These are phyloP conservation scores for Pleurotus giganteus DNA, from an alignment of 768 basidiomycete genomes.

Conservation along the genomic window DNA sequence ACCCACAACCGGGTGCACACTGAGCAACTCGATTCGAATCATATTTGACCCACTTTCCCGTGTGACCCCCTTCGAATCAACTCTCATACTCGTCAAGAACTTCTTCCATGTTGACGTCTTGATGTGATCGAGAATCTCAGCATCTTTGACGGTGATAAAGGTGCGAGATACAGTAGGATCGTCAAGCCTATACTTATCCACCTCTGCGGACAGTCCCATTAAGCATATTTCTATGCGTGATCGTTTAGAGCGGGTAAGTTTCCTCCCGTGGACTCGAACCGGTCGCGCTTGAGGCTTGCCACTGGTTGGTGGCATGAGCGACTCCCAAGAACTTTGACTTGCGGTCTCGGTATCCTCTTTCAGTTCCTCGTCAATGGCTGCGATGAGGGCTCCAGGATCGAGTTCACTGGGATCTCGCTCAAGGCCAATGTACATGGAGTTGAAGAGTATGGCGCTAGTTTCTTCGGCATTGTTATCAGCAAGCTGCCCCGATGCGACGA, in stretches of 20 bases:
- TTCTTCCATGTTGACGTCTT: conserved; percentile 99
- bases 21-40: conserved; percentile 82
- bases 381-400: conserved; percentile 76
- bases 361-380: conserved; percentile 91
- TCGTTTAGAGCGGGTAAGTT: conserved; percentile 68
- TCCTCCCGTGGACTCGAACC: conserved; percentile 50
- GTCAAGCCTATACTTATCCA: conserved; percentile 61
- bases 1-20: conserved; percentile 68
- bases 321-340: conserved; percentile 89
- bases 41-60: conserved; percentile 92
- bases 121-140: conserved; percentile 96
- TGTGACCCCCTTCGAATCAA: conserved; percentile 84
- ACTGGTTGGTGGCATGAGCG: conserved; percentile 54
- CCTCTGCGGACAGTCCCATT: conserved; percentile 58
- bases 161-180: conserved; percentile 62
- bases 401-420: conserved; percentile 70
- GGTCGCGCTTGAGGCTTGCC: conserved; percentile 40
- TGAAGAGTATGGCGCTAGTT: conserved; percentile 80
- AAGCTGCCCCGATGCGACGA: conserved; percentile 86
- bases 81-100: conserved; percentile 83
- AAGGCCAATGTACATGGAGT: conserved; percentile 93
- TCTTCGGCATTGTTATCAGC: conserved; percentile 75
- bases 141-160: conserved; percentile 62
- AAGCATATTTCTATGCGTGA: conserved; percentile 85
- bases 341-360: conserved; percentile 71